These are phyloP conservation scores for Zea luxurians DNA, from an alignment of 176 grass and related monocot species.

Conservation along the genomic window DNA sequence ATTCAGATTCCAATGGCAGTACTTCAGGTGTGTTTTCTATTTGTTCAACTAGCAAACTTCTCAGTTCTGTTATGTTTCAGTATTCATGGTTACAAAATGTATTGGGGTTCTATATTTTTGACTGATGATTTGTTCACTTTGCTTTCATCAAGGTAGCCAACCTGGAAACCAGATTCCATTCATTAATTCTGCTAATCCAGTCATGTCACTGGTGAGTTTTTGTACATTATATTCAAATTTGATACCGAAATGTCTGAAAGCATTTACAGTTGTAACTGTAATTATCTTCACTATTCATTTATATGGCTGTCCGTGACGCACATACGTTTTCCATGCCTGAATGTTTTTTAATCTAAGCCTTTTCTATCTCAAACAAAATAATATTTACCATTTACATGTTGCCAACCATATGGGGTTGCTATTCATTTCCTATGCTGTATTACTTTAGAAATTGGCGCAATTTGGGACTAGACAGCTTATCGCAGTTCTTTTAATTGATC, in stretches of 20 bases:
- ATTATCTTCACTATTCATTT: slow-evolving; percentile 3
- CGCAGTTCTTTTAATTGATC: slow-evolving; percentile 34
- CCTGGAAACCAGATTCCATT: slow-evolving; percentile 68
- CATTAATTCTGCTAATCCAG: slow-evolving; percentile 80
- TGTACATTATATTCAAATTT: slow-evolving; percentile 33
- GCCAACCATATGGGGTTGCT: not conserved
- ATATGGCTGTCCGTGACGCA: not conserved
- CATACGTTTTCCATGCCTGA: not conserved
- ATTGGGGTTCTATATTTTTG: slow-evolving; percentile 30
- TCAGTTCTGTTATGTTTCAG: slow-evolving; percentile 27
- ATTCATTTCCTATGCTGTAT: slow-evolving; percentile 13
- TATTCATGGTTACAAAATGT: slow-evolving; percentile 25
- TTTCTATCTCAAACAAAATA: not conserved
- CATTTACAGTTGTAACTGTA: not conserved
- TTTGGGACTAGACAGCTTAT: slow-evolving; percentile 16
- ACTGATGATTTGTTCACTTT: slow-evolving; percentile 35
- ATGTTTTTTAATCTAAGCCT: slow-evolving; percentile 17
- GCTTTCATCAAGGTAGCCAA: slow-evolving; percentile 44
- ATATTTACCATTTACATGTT: slow-evolving; percentile 19
- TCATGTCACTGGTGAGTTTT: slow-evolving; percentile 93
- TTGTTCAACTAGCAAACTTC: slow-evolving; percentile 21
- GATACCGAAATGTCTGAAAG: slow-evolving; percentile 5
- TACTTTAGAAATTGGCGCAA: slow-evolving; percentile 7
- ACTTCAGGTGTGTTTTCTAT: slow-evolving; percentile 56
- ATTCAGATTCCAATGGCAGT: slow-evolving; percentile 59